Conservation (phyloP, 176 grass and related monocot genomes). For the Oryza officinalis region DNA sequence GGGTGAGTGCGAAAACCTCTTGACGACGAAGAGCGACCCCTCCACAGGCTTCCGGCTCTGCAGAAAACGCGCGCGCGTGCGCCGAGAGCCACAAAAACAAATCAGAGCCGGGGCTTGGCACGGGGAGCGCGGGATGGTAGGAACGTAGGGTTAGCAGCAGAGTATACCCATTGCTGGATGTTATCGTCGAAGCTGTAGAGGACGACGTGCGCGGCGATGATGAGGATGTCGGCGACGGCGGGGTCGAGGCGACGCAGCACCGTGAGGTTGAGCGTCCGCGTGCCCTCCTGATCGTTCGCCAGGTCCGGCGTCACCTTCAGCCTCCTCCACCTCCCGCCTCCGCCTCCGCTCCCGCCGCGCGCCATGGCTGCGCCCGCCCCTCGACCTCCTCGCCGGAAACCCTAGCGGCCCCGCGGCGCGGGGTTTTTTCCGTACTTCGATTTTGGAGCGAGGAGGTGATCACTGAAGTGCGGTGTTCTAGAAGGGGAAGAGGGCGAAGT, state of each 20-base stretch:
- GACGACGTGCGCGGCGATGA: conserved; percentile 58
- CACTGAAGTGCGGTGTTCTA: not conserved
- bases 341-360: conserved; percentile 37
- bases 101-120: not conserved
- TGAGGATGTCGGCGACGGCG: conserved; percentile 61
- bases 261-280: conserved; percentile 65
- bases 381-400: conserved; percentile 30
- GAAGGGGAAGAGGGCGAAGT: not conserved
- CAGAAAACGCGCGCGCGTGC: not conserved
- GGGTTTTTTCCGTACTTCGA: not conserved
- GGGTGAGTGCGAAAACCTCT: conserved; percentile 44
- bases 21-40: conserved; percentile 71
- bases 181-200: conserved; percentile 52
- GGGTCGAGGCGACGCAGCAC: conserved; percentile 76
- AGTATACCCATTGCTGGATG: conserved; percentile 41
- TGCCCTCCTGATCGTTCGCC: conserved; percentile 42
- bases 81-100: not conserved
- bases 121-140: not conserved
- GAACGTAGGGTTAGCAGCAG: not conserved
- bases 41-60: conserved; percentile 66
- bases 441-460: not conserved
- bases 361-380: conserved; percentile 19
- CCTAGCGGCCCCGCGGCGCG: conserved; percentile 32
- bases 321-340: not conserved
- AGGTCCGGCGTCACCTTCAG: conserved; percentile 59